Evolutionary conservation across 106 monocot species (phyloP).

Genomic region (Phalaenopsis equestris): DNA sequence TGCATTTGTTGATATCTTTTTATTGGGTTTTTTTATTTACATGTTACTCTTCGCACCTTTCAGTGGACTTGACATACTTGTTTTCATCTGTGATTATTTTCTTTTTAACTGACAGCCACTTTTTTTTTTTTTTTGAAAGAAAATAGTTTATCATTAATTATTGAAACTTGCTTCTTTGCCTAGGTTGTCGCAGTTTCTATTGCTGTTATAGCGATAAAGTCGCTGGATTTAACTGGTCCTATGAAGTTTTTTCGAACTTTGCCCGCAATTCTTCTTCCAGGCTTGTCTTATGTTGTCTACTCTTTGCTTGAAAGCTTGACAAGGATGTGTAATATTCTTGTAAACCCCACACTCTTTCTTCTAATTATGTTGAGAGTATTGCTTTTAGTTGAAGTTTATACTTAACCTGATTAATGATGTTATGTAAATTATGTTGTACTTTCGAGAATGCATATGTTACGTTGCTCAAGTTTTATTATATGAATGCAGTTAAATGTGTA

Average conservation of each 20-base stretch:
- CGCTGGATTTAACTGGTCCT: slow-evolving; percentile 38
- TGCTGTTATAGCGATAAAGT: slow-evolving; percentile 44
- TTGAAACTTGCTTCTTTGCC: slow-evolving; percentile 6
- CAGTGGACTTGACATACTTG: neutral
- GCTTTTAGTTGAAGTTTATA: neutral
- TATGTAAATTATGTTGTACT: neutral
- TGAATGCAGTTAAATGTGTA: neutral
- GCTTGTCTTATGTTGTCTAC: slow-evolving; percentile 41
- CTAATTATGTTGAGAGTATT: neutral
- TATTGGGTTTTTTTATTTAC: neutral
- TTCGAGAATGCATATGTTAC: neutral
- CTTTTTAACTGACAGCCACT: neutral
- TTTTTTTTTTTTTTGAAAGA: neutral
- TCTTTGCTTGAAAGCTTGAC: slow-evolving; percentile 33
- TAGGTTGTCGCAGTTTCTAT: slow-evolving; percentile 50
- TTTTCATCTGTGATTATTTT: neutral
- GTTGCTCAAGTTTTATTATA: neutral
- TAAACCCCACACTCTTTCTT: slow-evolving; percentile 4
- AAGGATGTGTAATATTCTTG: slow-evolving; percentile 66
- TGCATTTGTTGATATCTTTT: neutral
- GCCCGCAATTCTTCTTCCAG: slow-evolving; percentile 59
- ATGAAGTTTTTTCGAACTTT: slow-evolving; percentile 49
- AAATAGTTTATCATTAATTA: neutral
- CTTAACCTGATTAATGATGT: neutral
- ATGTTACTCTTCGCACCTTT: neutral